Percentiles rank a stretch among this genome's conserved stretches.
These are phyloP conservation scores for Yarrowia sp. DNA, from an alignment of 805 yeast genomes.

Conservation along the genomic window DNA sequence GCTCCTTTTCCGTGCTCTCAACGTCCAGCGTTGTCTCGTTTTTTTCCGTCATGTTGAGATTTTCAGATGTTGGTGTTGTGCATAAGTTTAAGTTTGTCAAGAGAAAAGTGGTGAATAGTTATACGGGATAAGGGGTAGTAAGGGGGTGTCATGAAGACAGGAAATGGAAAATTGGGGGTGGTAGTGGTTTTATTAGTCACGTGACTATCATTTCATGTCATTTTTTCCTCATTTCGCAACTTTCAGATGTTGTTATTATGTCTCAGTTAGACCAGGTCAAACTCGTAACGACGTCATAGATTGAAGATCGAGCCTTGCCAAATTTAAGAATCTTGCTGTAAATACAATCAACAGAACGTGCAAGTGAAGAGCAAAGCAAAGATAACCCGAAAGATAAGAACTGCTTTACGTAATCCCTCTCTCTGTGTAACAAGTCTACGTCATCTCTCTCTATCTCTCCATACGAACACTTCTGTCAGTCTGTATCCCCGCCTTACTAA, in stretches of 20 bases:
- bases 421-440: not conserved
- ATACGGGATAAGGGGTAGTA: not conserved
- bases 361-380: not conserved
- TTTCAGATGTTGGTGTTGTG: constrained; percentile 3
- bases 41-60: not conserved
- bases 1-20: not conserved
- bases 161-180: not conserved
- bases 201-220: too few relatives aligned
- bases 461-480: not conserved
- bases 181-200: too few relatives aligned
- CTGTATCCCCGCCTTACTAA: too few relatives aligned
- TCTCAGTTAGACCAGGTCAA: too few relatives aligned
- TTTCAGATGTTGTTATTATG: too few relatives aligned
- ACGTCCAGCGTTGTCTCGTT: not conserved
- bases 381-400: not conserved
- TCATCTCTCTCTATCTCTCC: not conserved
- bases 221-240: too few relatives aligned
- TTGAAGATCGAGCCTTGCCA: not conserved
- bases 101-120: too few relatives aligned
- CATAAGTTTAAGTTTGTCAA: not conserved
- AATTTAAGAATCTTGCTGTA: not conserved
- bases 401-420: not conserved
- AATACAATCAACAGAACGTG: too few relatives aligned
- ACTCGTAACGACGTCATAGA: not conserved
- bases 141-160: not conserved